These are phyloP conservation scores for Pythium folliculosum DNA, from an alignment of 352 stramenopile genomes.

Conservation along the genomic window DNA sequence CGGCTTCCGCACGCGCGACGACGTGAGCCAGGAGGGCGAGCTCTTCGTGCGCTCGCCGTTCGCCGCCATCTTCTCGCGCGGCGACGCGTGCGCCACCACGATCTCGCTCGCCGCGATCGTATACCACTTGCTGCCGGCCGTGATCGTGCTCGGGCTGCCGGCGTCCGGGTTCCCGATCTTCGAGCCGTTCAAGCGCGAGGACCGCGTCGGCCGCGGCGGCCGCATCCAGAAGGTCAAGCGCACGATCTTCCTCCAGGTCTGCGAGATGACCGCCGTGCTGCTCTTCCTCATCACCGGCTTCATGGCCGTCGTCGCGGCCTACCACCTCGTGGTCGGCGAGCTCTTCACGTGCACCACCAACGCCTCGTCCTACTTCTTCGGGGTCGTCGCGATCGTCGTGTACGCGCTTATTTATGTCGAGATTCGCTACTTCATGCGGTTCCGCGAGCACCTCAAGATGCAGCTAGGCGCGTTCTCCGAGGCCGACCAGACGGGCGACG, in stretches of 20 bases:
- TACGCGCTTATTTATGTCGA: constrained; percentile 69
- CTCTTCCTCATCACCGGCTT: constrained; percentile 58
- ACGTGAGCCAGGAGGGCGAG: constrained; percentile 27
- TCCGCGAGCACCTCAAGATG: constrained; percentile 86
- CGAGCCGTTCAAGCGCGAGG: constrained; percentile 71
- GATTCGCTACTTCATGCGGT: constrained; percentile 70
- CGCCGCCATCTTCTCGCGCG: constrained; percentile 39
- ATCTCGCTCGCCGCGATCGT: constrained; percentile 61
- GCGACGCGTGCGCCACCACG: constrained; percentile 47
- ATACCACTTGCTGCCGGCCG: constrained; percentile 66
- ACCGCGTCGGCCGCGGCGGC: constrained; percentile 56
- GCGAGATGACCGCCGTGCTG: constrained; percentile 61
- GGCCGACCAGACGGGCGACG: constrained; percentile 77
- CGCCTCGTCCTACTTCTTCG: constrained; percentile 51
- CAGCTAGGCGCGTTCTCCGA: constrained; percentile 82
- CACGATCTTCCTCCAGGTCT: constrained; percentile 75
- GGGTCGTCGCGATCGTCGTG: constrained; percentile 40
- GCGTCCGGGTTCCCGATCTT: constrained; percentile 65
- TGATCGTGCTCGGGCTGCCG: constrained; percentile 65
- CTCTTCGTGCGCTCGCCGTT: constrained; percentile 55
- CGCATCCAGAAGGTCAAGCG: constrained; percentile 79
- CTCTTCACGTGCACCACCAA: constrained; percentile 62
- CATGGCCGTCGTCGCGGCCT: constrained; percentile 52
- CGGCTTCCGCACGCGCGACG: constrained; percentile 36
- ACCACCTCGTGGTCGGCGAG: constrained; percentile 53